These are phyloP conservation scores for Setaria viridis DNA, from an alignment of 202 grass and related monocot species.

Conservation along the genomic window DNA sequence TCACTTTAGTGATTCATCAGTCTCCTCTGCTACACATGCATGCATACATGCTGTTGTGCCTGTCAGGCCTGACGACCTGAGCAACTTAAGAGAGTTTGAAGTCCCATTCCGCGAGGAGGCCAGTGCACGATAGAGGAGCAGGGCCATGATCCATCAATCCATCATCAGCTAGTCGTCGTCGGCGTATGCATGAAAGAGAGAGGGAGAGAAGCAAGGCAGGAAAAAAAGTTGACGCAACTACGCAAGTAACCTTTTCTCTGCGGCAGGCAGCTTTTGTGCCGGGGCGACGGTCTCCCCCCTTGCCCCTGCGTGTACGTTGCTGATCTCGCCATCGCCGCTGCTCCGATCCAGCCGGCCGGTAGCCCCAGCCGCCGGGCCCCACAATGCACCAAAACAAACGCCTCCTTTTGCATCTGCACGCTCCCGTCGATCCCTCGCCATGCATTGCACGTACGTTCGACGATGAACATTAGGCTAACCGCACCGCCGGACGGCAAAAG, in stretches of 20 bases:
- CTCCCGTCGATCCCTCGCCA: neutral
- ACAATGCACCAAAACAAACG: conserved; percentile 44
- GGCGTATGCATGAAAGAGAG: conserved; percentile 17
- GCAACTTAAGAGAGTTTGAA: conserved; percentile 25
- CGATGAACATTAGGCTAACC: too few species aligned
- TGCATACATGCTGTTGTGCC: conserved; percentile 9
- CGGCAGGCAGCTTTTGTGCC: conserved; percentile 50
- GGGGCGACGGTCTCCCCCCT: conserved; percentile 30
- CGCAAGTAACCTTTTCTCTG: conserved; percentile 44
- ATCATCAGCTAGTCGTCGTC: conserved; percentile 6
- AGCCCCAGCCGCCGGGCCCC: too few species aligned
- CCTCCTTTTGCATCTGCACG: neutral
- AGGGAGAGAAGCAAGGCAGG: neutral
- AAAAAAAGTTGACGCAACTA: conserved; percentile 38
- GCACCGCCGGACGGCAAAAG: too few species aligned
- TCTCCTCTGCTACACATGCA: conserved; percentile 1
- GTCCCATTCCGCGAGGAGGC: neutral
- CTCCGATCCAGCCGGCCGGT: too few species aligned
- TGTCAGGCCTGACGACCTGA: conserved; percentile 31
- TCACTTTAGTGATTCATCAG: conserved; percentile 38
- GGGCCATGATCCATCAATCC: neutral
- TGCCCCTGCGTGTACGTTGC: neutral
- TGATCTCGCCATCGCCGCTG: neutral
- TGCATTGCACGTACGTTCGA: too few species aligned
- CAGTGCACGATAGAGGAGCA: neutral